Evolutionary conservation across 345 rosid species (phyloP).

Genomic region (Populus pruinosa): DNA sequence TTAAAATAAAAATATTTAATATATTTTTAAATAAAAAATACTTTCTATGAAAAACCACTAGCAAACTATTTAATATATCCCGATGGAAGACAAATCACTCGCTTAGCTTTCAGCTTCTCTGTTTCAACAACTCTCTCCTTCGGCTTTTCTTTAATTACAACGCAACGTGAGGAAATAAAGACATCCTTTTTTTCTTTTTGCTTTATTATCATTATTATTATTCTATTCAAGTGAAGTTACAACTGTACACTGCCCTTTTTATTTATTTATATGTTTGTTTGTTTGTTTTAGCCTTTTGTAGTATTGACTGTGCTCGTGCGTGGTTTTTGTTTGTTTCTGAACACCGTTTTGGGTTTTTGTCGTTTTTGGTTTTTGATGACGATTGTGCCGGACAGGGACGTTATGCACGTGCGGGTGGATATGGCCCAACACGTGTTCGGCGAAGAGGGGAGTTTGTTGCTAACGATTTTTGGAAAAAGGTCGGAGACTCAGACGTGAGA

Average conservation of each 20-base stretch:
- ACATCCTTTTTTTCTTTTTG: background rate
- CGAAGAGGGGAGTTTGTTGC: background rate
- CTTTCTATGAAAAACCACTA: too few species aligned
- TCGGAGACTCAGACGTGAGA: background rate
- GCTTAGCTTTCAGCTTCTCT: slow-evolving; percentile 12
- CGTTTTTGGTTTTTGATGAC: slow-evolving; percentile 13
- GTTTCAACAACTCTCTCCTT: slow-evolving; percentile 21
- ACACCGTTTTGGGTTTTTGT: slow-evolving; percentile 26
- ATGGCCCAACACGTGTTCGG: slow-evolving; percentile 26
- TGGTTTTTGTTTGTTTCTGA: slow-evolving; percentile 26
- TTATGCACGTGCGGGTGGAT: slow-evolving; percentile 27
- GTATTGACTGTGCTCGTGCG: slow-evolving; percentile 15
- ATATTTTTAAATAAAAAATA: too few species aligned
- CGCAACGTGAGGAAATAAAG: background rate
- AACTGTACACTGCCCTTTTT: background rate
- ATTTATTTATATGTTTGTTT: background rate
- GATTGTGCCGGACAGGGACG: background rate
- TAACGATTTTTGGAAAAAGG: background rate
- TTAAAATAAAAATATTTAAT: too few species aligned
- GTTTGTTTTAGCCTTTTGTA: background rate
- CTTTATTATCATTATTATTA: background rate
- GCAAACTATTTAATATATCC: too few species aligned
- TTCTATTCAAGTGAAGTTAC: background rate
- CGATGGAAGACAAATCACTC: slow-evolving; percentile 3
- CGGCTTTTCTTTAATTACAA: background rate